Evolutionary conservation across 1,139 yeast species (phyloP), one percentile per base, ranked within the genome.

Genomic region (Scheffersomyces illinoinensis): DNA sequence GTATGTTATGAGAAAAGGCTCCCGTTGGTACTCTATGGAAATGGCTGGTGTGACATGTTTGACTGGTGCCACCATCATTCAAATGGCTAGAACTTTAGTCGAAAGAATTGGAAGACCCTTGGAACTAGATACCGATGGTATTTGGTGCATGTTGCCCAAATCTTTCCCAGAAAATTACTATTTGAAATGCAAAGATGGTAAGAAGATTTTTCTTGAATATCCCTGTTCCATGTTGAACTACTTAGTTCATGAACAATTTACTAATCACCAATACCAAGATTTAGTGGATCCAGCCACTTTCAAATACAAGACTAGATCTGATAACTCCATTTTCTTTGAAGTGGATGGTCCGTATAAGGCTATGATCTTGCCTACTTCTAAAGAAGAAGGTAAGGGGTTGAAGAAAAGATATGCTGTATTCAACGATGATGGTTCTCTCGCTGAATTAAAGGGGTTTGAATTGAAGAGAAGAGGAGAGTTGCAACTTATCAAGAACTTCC

Each of bases 1-100:
- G 54, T 96, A 96, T 70, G 99, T 95, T 23, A 96, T 96, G 99
- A 85, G 99, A 76, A 96, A 95, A 70, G 99, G 99, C 47, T 93
- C 98, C 0, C 84, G 99, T 62, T 96, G 99, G 99, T 96, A 93
- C 69, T 95, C 99, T 0, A 93, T 96, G 96, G 99, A 95, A 74
- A 96, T 96, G 99, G 99, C 99, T 0, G 99, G 99, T 62, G 96
- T 96, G 19, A 96, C 99, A 0, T 96, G 99, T 82, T 82, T 93
- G 57, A 96, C 99, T 0, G 99, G 99, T 59, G 98, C 99, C 0
- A 92, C 97, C 0, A 95, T 96, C 66, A 96, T 96, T 77, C 99
- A 96, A 74, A 90, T 93, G 95, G 99, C 99, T 0, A 82, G 99
- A 63, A 79, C 90, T 1, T 78, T 95, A 60, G 98, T 96, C n/a